Evolutionary conservation across 108 stramenopile species (phyloP), one percentile per base, ranked within the genome.

Genomic region (Cyclostephanos tholiformis): DNA sequence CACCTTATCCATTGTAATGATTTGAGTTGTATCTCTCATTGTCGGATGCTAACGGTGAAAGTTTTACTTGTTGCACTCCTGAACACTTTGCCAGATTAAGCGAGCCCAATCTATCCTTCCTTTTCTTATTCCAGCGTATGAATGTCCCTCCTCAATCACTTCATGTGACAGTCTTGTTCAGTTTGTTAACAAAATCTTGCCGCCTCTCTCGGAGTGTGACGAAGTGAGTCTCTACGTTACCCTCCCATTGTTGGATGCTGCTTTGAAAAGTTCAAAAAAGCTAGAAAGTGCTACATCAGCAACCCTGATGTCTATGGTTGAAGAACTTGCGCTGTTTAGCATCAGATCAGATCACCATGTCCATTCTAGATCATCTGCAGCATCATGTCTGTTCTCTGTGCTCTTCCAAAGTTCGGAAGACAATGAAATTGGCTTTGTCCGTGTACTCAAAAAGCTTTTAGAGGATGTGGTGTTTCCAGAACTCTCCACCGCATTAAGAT

Each of bases 181-280:
- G 38, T 83, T 67, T 44, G 69, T 84, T 0, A 63, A 67, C 38
- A 68, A 87, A 48, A 63, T 81, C 14, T 56, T 93, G 27, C 92
- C 92, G n/a, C 92, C 92, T 0, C 65, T 93, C 32, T 88, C 87
- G 12, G 51, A 73, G 51, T 69, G 41, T 22, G 92, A 93, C 57
- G 66, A 78, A 53, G 65, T 76, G 35, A 67, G 79, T 27, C 66
- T 93, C 5, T 80, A 69, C 41, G 77, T 88, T 12, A 30, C 65
- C 39, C 69, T 90, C 8, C 89, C 92, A n/a, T 57, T 93, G 23
- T 59, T 91, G n/a, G 80, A 82, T 63, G 79, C 77, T 25, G 76
- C 85, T 22, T 76, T 92, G 17, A 43, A 59, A 20, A 52, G 53
- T 17, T 51, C 75, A 72, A 67, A 30, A 7, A 39, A 26, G n/a